These are phyloP conservation scores for Fusarium lateritium DNA, from an alignment of 2,329 filamentous ascomycete genomes.

Conservation along the genomic window DNA sequence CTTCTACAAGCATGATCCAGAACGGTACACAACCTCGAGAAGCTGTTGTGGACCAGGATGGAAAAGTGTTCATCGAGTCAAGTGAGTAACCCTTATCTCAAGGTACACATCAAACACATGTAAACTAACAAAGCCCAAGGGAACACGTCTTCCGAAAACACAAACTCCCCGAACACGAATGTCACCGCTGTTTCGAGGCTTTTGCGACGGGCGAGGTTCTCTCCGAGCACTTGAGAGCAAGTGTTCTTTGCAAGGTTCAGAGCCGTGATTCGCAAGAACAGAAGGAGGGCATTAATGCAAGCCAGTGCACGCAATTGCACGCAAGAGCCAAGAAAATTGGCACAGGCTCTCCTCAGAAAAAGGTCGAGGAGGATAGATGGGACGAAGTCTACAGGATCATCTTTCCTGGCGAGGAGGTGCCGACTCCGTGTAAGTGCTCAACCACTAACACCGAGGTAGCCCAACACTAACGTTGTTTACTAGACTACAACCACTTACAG, in stretches of 20 bases:
- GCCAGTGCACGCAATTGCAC: constrained; percentile 16
- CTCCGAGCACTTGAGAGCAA: constrained; percentile 13
- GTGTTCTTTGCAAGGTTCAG: constrained; percentile 16
- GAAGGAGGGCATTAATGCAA: constrained; percentile 23
- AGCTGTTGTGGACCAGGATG: constrained; percentile 38
- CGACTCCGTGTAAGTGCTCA: constrained; percentile 35
- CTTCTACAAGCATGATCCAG: constrained; percentile 37
- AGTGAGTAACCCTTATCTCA: constrained; percentile 14
- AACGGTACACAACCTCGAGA: constrained; percentile 15
- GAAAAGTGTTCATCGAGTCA: constrained; percentile 31
- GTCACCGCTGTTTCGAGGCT: constrained; percentile 24
- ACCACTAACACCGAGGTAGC: neutral
- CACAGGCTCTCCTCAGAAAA: neutral
- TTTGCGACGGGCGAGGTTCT: constrained; percentile 12
- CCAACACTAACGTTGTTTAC: constrained; percentile 8
- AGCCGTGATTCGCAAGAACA: neutral
- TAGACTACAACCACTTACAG: constrained; percentile 23
- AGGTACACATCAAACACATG: neutral
- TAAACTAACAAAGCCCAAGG: constrained; percentile 10
- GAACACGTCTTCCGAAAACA: constrained; percentile 38
- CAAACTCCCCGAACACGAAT: constrained; percentile 24
- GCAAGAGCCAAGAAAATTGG: constrained; percentile 5
- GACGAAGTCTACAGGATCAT: constrained; percentile 28
- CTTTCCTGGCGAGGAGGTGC: constrained; percentile 26
- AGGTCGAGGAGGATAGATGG: constrained; percentile 36